These are phyloP conservation scores for Cyberlindnera maclurae DNA, from an alignment of 805 yeast species.

Conservation along the genomic window DNA sequence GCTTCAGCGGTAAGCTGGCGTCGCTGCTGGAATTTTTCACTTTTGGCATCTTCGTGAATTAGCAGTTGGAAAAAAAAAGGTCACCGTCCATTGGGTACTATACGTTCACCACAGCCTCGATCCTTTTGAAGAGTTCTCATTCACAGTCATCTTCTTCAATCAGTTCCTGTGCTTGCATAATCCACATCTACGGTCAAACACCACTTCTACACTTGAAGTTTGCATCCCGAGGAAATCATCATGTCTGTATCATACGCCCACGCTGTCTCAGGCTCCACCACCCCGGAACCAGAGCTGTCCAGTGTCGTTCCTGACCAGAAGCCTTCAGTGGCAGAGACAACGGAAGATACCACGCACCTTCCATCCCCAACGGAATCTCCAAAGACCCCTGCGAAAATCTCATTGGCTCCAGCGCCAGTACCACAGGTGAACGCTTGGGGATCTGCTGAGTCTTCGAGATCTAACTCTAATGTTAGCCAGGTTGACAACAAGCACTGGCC, in stretches of 20 bases:
- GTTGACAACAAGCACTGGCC: conserved; percentile 29
- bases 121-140: too few relatives aligned
- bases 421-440: conserved; percentile 63
- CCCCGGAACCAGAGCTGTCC: conserved; percentile 14
- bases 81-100: too few relatives aligned
- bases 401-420: conserved; percentile 57
- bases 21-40: not conserved
- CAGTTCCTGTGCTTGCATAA: too few relatives aligned
- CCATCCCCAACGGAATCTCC: conserved; percentile 26
- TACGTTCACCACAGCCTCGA: too few relatives aligned
- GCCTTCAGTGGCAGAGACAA: conserved; percentile 4
- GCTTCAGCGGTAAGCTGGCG: not conserved
- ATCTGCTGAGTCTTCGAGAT: conserved; percentile 23
- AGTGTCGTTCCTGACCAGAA: not conserved
- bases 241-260: conserved; percentile 26
- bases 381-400: conserved; percentile 19
- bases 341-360: conserved; percentile 7
- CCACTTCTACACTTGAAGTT: too few relatives aligned
- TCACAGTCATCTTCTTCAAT: too few relatives aligned
- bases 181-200: too few relatives aligned
- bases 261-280: conserved; percentile 21
- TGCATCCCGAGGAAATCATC: not conserved
- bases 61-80: not conserved
- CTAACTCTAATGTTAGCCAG: conserved; percentile 14
- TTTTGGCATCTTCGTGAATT: not conserved